These are phyloP conservation scores for Pleurotus sapidus DNA, from an alignment of 768 basidiomycete species.

Conservation along the genomic window DNA sequence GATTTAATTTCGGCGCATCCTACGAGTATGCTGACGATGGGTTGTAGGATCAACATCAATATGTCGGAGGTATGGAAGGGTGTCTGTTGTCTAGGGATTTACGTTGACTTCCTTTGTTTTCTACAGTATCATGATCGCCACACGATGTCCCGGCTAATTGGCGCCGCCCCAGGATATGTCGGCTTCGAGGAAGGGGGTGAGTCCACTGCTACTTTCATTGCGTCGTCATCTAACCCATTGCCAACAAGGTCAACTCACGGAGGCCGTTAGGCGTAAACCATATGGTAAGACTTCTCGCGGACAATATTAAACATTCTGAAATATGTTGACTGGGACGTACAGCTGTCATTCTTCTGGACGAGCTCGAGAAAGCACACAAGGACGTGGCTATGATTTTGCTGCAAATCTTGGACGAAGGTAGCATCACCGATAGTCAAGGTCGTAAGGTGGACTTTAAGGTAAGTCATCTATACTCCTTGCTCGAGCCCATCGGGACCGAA, in stretches of 20 bases:
- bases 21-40: background rate
- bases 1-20: background rate
- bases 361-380: constrained; percentile 94
- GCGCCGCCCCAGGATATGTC: constrained; percentile 91
- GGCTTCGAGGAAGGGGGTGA: constrained; percentile 82
- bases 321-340: background rate
- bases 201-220: constrained; percentile 3
- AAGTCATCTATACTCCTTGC: background rate
- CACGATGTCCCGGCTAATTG: constrained; percentile 87
- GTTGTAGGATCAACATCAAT: constrained; percentile 78
- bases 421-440: constrained; percentile 87
- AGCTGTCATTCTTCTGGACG: constrained; percentile 81
- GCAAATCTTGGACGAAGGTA: constrained; percentile 90
- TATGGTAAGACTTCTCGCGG: constrained; percentile 51
- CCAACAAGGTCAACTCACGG: constrained; percentile 69
- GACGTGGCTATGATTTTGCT: constrained; percentile 90
- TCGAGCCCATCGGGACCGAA: background rate
- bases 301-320: background rate
- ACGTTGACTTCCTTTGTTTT: background rate
- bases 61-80: constrained; percentile 73
- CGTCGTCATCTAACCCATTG: background rate
- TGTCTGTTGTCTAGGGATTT: background rate
- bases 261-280: constrained; percentile 87
- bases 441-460: constrained; percentile 91
- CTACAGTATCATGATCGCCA: constrained; percentile 87